A percentile compares a stretch with the other conserved stretches of the same genome.
These are phyloP conservation scores for Monilinia vaccinii-corymbosi DNA, from an alignment of 2,329 filamentous ascomycete species.

Conservation along the genomic window DNA sequence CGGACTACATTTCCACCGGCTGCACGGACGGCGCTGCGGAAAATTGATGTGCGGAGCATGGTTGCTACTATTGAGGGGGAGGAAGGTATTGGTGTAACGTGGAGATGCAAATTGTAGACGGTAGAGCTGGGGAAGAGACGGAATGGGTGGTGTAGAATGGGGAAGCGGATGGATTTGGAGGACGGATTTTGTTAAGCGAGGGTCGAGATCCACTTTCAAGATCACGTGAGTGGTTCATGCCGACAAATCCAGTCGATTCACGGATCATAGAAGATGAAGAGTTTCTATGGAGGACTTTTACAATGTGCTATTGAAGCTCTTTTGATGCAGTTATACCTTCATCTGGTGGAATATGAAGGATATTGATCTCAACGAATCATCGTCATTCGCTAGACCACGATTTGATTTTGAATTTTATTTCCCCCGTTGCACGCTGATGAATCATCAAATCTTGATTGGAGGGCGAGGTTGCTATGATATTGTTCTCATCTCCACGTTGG, in stretches of 20 bases:
- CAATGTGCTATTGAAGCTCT: neutral
- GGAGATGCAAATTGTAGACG: neutral
- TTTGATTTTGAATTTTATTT: too few relatives aligned
- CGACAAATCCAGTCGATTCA: neutral
- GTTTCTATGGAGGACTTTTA: too few relatives aligned
- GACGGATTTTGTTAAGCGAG: slow-evolving; percentile 11
- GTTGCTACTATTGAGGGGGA: neutral
- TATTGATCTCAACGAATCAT: neutral
- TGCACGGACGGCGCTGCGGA: slow-evolving; percentile 5
- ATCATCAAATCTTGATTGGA: slow-evolving; percentile 2
- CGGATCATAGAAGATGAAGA: neutral
- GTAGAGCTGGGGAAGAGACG: neutral
- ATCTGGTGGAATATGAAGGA: neutral
- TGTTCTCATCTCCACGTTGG: neutral
- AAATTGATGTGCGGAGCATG: slow-evolving; percentile 18
- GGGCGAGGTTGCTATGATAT: too few relatives aligned
- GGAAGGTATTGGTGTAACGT: neutral
- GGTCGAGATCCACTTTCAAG: neutral
- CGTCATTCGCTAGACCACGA: neutral
- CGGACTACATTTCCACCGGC: slow-evolving; percentile 7
- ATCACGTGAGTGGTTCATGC: slow-evolving; percentile 7
- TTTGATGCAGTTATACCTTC: neutral
- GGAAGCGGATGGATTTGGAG: slow-evolving; percentile 8
- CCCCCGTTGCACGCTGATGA: slow-evolving; percentile 1
- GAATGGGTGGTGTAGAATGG: slow-evolving; percentile 1